Conservation (phyloP, 148 eudicot genomes). For the Rhododendron ovatum region DNA sequence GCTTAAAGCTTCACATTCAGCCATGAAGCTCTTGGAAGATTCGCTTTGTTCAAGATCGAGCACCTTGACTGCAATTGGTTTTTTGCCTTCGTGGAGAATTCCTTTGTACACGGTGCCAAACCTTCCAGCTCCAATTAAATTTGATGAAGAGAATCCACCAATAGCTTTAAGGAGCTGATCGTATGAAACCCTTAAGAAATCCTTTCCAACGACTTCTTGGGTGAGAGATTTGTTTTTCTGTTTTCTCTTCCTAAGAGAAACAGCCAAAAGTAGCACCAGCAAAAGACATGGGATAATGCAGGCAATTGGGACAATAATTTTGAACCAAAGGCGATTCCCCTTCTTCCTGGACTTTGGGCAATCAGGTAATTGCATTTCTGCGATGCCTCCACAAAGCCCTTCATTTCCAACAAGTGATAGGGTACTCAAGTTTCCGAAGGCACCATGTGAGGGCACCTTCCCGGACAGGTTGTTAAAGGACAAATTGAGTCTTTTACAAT, state of each 20-base stretch:
- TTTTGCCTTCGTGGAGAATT: neutral
- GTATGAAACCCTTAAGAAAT: neutral
- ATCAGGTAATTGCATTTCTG: neutral
- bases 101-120: slow-evolving; percentile 4
- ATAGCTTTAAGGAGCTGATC: neutral
- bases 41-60: neutral
- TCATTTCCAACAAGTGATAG: neutral
- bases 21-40: slow-evolving; percentile 3
- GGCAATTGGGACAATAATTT: neutral
- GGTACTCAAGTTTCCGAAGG: neutral
- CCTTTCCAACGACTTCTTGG: neutral
- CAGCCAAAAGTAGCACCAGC: neutral
- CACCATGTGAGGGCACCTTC: neutral
- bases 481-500: neutral
- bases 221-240: neutral
- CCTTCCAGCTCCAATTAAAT: neutral
- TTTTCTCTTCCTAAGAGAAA: neutral
- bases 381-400: slow-evolving; percentile 10
- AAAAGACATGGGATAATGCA: neutral
- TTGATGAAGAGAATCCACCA: neutral
- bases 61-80: slow-evolving; percentile 8
- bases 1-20: slow-evolving; percentile 6
- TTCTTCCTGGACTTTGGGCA: neutral
- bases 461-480: neutral
- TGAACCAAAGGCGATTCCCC: neutral